Evolutionary conservation across 768 basidiomycete genomes (phyloP).

Genomic region (Cubamyces lactineus): DNA sequence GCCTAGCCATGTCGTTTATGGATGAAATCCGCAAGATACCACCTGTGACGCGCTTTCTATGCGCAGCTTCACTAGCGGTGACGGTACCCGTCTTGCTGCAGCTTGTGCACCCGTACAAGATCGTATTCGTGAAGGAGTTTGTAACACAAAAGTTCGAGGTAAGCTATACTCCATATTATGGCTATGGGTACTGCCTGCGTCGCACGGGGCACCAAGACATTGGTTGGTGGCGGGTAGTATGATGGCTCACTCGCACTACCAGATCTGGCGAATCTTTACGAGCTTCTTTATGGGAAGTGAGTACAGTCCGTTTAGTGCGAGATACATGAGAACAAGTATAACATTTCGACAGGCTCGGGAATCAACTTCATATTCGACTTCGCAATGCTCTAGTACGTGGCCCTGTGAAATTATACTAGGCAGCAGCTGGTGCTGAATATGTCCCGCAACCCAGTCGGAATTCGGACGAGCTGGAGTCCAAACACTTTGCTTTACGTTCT

Average conservation of each 20-base stretch:
- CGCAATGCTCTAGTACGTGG: constrained; percentile 66
- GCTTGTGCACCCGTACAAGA: constrained; percentile 52
- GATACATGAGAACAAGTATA: neutral
- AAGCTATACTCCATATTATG: neutral
- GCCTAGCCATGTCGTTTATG: constrained; percentile 32
- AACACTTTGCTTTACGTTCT: constrained; percentile 59
- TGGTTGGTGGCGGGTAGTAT: too few relatives aligned
- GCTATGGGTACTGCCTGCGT: too few relatives aligned
- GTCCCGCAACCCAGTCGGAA: constrained; percentile 53
- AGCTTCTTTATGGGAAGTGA: constrained; percentile 75
- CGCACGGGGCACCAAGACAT: too few relatives aligned
- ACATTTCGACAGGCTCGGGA: constrained; percentile 44
- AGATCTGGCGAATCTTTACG: constrained; percentile 77
- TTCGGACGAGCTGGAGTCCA: constrained; percentile 63
- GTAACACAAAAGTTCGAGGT: constrained; percentile 61
- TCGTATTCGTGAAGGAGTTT: constrained; percentile 55
- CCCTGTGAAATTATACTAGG: constrained; percentile 25
- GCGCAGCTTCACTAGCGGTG: constrained; percentile 60
- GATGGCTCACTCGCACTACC: neutral
- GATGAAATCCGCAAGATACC: constrained; percentile 79
- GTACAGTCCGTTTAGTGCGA: neutral
- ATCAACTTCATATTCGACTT: constrained; percentile 66
- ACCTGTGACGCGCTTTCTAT: constrained; percentile 75
- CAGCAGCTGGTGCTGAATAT: neutral
- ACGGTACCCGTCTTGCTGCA: constrained; percentile 60